A percentile compares a stretch with the other conserved stretches of the same genome.
phyloP scores from a whole-genome alignment of 176 grass and related monocot genomes.

The Raddia guianensis region DNA sequence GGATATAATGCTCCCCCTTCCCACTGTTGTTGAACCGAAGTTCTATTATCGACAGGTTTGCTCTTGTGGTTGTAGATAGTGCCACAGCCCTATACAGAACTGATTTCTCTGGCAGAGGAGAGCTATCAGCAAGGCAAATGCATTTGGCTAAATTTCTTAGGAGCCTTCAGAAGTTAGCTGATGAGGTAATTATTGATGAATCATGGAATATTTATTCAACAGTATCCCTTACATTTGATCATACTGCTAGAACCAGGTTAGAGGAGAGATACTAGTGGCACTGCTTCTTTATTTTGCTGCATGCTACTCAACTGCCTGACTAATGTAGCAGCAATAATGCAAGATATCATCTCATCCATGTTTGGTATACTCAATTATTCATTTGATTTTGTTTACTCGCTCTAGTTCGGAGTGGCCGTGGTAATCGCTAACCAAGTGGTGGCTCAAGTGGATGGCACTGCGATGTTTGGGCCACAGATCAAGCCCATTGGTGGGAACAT shows the following conservation, averaged over 20 bases:
- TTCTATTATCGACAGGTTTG: slow-evolving; percentile 63
- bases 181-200: slow-evolving; percentile 55
- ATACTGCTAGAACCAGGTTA: neutral
- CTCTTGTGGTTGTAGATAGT: slow-evolving; percentile 91
- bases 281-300: neutral
- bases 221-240: neutral
- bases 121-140: slow-evolving; percentile 98
- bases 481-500: slow-evolving; percentile 86
- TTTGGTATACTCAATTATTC: slow-evolving; percentile 11
- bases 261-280: neutral
- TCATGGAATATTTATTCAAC: neutral
- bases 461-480: slow-evolving; percentile 71
- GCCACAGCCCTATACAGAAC: slow-evolving; percentile 93
- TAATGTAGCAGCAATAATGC: neutral
- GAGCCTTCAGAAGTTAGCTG: slow-evolving; percentile 93
- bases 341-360: neutral
- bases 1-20: neutral
- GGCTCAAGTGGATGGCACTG: slow-evolving; percentile 77
- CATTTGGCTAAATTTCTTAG: slow-evolving; percentile 98
- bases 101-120: slow-evolving; percentile 93
- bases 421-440: slow-evolving; percentile 87
- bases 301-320: neutral
- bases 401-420: slow-evolving; percentile 79
- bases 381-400: neutral
- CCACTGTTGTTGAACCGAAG: neutral